Evolutionary conservation across 108 stramenopile genomes (phyloP), one percentile per base, ranked within the genome.

Genomic region (Discostella pseudostelligera): DNA sequence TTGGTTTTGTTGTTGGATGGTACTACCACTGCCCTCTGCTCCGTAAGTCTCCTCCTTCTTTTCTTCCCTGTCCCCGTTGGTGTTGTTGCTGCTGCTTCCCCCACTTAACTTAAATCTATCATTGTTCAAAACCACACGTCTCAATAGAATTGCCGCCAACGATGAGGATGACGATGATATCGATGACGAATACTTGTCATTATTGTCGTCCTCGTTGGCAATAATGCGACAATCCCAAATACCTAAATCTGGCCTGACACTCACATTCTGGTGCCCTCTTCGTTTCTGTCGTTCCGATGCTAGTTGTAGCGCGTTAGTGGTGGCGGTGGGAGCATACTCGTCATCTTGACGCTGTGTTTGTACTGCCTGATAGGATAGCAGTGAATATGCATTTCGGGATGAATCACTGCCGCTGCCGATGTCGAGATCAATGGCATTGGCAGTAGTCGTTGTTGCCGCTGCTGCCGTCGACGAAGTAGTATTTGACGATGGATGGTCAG

Each of bases 351-450:
- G 56, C 21, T 65, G 76, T 8, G 82, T 78, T 62, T 85, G 78
- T n/a, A 90, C 69, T 6, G 89, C 87, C 53, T 88, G 87, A 65
- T 85, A 90, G 0, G 85, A 80, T 39, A 88, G 49, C 1, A 66
- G 49, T 0, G 78, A 61, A 50, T 45, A 49, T 4, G 20, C 36
- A 14, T 44, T 42, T 17, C 22, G 0, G 14, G 3, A 12, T 16
- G 7, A 16, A 17, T 24, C 19, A 14, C 21, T 12, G 22, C 8
- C 26, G 32, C 54, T 8, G 53, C 14, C 26, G 40, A n/a, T 46
- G n/a, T 24, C 29, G 39, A 11, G 6, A 0, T 4, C 40, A 28
- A 2, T 1, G 16, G 3, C 26, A 1, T 51, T 51, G 16, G 16
- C 50, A 26, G 50, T 1, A 3, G 24, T 14, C 14, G 50, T 4